These are phyloP conservation scores for Heritiera littoralis DNA, from an alignment of 345 rosid genomes.

Conservation along the genomic window DNA sequence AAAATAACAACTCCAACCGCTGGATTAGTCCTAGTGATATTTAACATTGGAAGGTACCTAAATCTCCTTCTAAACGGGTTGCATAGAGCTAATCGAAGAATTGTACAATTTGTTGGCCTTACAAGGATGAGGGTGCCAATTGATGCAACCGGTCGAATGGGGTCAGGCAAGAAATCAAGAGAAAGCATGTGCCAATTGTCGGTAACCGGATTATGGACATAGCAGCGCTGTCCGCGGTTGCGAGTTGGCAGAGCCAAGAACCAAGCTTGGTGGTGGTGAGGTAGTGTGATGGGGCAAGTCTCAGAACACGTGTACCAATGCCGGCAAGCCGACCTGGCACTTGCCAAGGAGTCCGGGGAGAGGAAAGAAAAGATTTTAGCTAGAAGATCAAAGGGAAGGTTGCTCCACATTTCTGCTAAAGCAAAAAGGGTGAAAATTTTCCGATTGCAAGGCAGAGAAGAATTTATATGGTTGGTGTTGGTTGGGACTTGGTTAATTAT, in stretches of 20 bases:
- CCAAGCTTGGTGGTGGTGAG: constrained; percentile 39
- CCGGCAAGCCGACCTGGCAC: constrained; percentile 45
- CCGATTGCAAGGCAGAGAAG: background rate
- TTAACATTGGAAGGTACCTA: constrained; percentile 41
- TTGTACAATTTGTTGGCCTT: constrained; percentile 32
- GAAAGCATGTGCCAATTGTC: constrained; percentile 43
- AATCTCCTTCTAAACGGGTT: constrained; percentile 50
- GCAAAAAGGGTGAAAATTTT: background rate
- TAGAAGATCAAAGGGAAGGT: constrained; percentile 47
- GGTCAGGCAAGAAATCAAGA: constrained; percentile 37
- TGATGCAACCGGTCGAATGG: constrained; percentile 37
- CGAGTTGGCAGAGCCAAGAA: constrained; percentile 51
- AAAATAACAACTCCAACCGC: constrained; percentile 43
- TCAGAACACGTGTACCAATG: constrained; percentile 42
- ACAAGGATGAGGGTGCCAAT: constrained; percentile 46
- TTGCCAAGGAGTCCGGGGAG: constrained; percentile 48
- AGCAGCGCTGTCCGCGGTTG: constrained; percentile 32
- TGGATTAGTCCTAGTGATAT: constrained; percentile 42
- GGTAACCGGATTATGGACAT: constrained; percentile 40
- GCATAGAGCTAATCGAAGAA: constrained; percentile 36
- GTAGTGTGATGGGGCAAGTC: constrained; percentile 18
- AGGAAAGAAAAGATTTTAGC: constrained; percentile 51
- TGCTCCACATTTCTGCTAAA: constrained; percentile 46
- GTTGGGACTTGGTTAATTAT: constrained; percentile 16
- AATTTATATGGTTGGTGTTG: background rate